These are phyloP conservation scores for Blastobotrys malaysiensis DNA, from an alignment of 1,139 yeast species.

Conservation along the genomic window DNA sequence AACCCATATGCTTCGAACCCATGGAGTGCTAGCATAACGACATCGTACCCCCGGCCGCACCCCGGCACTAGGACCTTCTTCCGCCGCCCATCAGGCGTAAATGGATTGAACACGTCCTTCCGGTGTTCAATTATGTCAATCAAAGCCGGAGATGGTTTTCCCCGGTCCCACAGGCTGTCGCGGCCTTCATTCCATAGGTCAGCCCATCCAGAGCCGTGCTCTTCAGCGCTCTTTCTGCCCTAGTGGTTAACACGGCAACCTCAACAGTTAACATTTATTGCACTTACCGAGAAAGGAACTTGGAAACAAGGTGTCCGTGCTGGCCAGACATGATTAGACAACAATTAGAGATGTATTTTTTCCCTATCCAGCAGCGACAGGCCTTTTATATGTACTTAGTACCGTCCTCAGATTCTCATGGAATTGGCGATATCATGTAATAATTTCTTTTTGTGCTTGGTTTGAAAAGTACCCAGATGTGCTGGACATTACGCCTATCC, in stretches of 20 bases:
- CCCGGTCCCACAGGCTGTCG: constrained; percentile 6
- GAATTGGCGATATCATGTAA: too few species aligned
- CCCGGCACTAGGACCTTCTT: constrained; percentile 9
- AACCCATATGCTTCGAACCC: constrained; percentile 9
- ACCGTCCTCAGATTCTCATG: neutral
- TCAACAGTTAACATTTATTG: neutral
- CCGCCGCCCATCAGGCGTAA: constrained; percentile 2
- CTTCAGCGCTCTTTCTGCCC: neutral
- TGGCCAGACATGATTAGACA: neutral
- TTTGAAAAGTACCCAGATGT: neutral
- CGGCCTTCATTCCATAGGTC: constrained; percentile 4
- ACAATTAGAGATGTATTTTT: too few species aligned
- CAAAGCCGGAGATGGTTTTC: constrained; percentile 7
- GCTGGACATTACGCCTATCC: neutral
- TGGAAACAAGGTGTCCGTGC: neutral
- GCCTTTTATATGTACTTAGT: neutral
- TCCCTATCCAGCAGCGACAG: too few species aligned
- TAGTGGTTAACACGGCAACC: neutral
- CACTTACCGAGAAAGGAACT: neutral
- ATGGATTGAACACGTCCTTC: constrained; percentile 3
- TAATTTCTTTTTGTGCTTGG: neutral
- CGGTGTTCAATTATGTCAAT: constrained; percentile 3
- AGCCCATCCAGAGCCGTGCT: constrained; percentile 2
- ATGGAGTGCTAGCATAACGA: constrained; percentile 8
- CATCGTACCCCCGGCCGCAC: constrained; percentile 10